A percentile compares a stretch with the other conserved stretches of the same genome.
These are phyloP conservation scores for Dacryopinax spathularia DNA, from an alignment of 768 basidiomycete species.

Conservation along the genomic window DNA sequence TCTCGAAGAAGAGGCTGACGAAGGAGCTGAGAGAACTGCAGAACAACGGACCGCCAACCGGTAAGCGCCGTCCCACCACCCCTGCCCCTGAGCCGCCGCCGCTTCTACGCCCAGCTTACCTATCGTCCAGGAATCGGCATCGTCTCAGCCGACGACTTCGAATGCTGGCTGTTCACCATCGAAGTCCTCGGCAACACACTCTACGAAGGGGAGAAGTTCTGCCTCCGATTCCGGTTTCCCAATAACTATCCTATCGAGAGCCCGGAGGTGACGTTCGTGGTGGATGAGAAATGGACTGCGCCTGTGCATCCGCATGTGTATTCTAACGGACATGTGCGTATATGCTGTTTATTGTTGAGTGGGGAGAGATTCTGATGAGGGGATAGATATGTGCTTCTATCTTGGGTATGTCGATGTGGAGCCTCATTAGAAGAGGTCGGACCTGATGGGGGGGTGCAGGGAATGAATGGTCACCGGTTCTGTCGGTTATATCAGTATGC, in stretches of 20 bases:
- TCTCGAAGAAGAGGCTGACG: conserved; percentile 5
- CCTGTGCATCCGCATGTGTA: conserved; percentile 12
- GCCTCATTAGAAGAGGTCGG: neutral
- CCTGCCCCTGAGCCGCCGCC: neutral
- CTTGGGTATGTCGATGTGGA: neutral
- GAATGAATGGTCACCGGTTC: conserved; percentile 25
- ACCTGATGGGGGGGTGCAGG: conserved; percentile 10
- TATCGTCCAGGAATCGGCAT: conserved; percentile 5
- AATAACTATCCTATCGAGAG: conserved; percentile 11
- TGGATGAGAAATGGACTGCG: conserved; percentile 4
- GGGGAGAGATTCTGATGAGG: neutral
- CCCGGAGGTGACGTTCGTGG: conserved; percentile 11
- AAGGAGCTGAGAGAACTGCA: conserved; percentile 10
- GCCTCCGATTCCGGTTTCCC: conserved; percentile 11
- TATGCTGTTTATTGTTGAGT: neutral
- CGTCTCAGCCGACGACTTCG: conserved; percentile 10
- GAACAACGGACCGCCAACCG: conserved; percentile 6
- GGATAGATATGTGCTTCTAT: neutral
- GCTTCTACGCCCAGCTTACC: too few species aligned
- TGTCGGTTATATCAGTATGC: conserved; percentile 23
- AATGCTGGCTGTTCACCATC: conserved; percentile 8
- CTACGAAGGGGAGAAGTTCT: conserved; percentile 11
- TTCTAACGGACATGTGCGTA: conserved; percentile 10
- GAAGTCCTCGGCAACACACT: conserved; percentile 12
- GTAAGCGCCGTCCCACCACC: neutral